Conservation (phyloP, 2,329 filamentous ascomycete genomes). For the Massarina eburnea region DNA sequence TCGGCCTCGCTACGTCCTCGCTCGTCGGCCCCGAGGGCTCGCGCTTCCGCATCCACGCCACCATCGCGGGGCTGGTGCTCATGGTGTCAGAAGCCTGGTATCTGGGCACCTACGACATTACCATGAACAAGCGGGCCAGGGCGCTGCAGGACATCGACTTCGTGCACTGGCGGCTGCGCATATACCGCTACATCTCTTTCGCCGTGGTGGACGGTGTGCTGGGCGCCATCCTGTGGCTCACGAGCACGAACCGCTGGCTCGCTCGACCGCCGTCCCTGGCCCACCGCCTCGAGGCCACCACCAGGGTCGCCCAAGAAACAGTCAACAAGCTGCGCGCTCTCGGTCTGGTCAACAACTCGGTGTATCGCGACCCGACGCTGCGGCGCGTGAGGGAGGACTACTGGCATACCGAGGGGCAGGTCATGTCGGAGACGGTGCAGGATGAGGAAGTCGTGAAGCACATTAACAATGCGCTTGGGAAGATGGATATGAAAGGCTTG, state of each 20-base stretch:
- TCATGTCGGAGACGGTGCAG: conserved; percentile 76
- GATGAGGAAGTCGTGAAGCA: conserved; percentile 73
- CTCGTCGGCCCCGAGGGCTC: conserved; percentile 65
- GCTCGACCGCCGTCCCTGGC: conserved; percentile 61
- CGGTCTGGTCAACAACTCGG: conserved; percentile 77
- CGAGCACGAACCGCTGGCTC: conserved; percentile 78
- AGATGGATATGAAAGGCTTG: conserved; percentile 65
- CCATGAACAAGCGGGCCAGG: conserved; percentile 63
- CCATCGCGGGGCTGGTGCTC: conserved; percentile 61
- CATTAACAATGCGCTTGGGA: conserved; percentile 66
- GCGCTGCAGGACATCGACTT: conserved; percentile 64
- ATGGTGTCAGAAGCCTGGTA: conserved; percentile 67
- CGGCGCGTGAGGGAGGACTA: conserved; percentile 69
- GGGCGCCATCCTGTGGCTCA: conserved; percentile 70
- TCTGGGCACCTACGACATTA: conserved; percentile 65
- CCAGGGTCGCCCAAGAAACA: conserved; percentile 59
- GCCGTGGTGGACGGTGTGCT: conserved; percentile 65
- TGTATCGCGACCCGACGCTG: conserved; percentile 71
- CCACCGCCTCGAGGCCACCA: conserved; percentile 65
- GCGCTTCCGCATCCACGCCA: conserved; percentile 71
- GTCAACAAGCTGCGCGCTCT: conserved; percentile 71
- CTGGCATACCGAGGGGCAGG: conserved; percentile 75
- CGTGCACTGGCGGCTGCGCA: conserved; percentile 70
- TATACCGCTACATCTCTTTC: conserved; percentile 65
- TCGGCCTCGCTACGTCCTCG: conserved; percentile 74